Conservation (phyloP, 1,284 basidiomycete genomes). For the Volvariella volvacea region DNA sequence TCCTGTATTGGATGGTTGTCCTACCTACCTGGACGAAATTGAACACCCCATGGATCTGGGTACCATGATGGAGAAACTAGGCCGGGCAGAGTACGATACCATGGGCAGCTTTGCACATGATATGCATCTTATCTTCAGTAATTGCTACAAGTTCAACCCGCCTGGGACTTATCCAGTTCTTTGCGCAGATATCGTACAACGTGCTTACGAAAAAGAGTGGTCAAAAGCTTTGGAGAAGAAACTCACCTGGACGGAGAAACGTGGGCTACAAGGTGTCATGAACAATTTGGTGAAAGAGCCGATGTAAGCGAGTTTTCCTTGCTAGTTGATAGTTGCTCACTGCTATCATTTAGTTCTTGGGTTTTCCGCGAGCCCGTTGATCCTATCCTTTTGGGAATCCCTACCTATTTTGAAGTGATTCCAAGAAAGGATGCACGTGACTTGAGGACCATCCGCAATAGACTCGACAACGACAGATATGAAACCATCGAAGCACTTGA, state of each 20-base stretch:
- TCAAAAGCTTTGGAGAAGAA: conserved; percentile 68
- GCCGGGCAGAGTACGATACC: conserved; percentile 58
- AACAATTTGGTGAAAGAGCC: conserved; percentile 68
- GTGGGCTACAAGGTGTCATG: conserved; percentile 69
- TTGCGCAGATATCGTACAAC: conserved; percentile 72
- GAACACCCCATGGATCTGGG: conserved; percentile 91
- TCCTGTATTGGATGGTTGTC: conserved; percentile 76
- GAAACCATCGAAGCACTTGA: conserved; percentile 72
- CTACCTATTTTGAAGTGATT: conserved; percentile 80
- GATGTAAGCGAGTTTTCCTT: conserved; percentile 40
- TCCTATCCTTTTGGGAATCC: conserved; percentile 69
- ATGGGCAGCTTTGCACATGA: conserved; percentile 84
- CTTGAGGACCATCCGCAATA: conserved; percentile 74
- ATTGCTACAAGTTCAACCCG: conserved; percentile 88
- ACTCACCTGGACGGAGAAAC: conserved; percentile 77
- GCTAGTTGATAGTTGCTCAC: conserved; percentile 2
- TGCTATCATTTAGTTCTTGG: conserved; percentile 44
- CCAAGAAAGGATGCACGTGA: conserved; percentile 84
- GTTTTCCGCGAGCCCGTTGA: conserved; percentile 86
- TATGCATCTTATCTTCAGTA: conserved; percentile 79
- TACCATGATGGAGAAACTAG: conserved; percentile 75
- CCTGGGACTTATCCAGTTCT: conserved; percentile 69
- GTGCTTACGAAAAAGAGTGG: conserved; percentile 84
- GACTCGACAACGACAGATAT: conserved; percentile 81
- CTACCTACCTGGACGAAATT: conserved; percentile 93